Base-by-base conservation (phyloP, 805 yeast genomes). In the Candida endomychidarum region DNA sequence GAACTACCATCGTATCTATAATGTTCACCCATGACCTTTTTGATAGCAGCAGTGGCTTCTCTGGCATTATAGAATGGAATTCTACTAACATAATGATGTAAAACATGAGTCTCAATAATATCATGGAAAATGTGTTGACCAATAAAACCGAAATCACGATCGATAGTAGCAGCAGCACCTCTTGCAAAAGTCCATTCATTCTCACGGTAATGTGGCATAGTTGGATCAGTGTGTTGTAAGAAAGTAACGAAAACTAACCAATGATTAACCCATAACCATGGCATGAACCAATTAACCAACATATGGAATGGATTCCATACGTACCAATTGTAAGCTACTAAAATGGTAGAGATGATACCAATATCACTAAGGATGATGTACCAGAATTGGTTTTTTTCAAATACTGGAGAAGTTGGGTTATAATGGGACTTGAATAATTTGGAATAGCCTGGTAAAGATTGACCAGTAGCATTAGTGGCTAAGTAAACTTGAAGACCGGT, bases 161-260 rank as follows among this genome's bases (percentile, higher is more conserved):
- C 84, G 46, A 78, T 75, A 25, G 84, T 78, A 32, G 82, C 77
- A 46, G 83, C 83, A 7, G 84, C 82, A 57, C 84, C 84, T 53
- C 79, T 67, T 42, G 83, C 83, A 50, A 78, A 78, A 42, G 72
- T 78, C 84, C 84, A 78, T 60, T 76, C 74, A 12, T 57, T 53
- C 38, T 69, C 73, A 34, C 69, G 74, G 58, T 78, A 78, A 55
- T 78, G 84, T 27, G 83, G 81, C 71, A 77, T 65, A 2, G 72
- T 57, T 35, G 80, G 74, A 56, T 77, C 82, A 14, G 83, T 73
- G 59, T 78, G 84, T 61, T 78, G 84, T 50, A 78, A 67, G 60
- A 67, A 78, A 14, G 84, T 78, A 47, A 78, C 76, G 51, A 78
- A 74, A 26, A 78, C 83, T 54, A 78, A 67, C 84, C 84, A 78